Conservation (phyloP, 2,329 filamentous ascomycete genomes). For the Exophiala bonariae region DNA sequence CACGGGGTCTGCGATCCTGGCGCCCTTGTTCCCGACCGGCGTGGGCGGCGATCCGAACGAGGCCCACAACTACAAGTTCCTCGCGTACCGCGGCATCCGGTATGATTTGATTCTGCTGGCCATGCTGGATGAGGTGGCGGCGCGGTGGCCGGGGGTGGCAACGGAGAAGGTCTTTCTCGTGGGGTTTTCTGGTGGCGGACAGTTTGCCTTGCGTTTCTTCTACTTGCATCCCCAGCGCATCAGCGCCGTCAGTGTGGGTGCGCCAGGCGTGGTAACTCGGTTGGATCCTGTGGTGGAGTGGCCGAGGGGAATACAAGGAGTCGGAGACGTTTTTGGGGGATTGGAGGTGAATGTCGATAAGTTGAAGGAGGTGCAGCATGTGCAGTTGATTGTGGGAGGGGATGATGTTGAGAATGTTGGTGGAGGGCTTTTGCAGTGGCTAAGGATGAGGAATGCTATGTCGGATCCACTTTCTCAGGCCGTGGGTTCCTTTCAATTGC, state of each 20-base stretch:
- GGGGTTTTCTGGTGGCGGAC: conserved; percentile 35
- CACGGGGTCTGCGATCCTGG: conserved; percentile 30
- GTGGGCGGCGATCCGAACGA: conserved; percentile 31
- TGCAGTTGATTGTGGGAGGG: too few species aligned
- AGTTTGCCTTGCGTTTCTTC: conserved; percentile 35
- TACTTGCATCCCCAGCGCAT: conserved; percentile 35
- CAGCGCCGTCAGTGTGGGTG: conserved; percentile 32
- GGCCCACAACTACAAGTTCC: conserved; percentile 32
- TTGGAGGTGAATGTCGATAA: conserved; percentile 1
- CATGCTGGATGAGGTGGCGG: conserved; percentile 34
- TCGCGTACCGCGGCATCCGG: conserved; percentile 26
- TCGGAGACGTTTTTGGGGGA: conserved; percentile 2
- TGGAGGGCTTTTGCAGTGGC: too few species aligned
- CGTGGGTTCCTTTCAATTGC: too few species aligned
- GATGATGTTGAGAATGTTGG: too few species aligned
- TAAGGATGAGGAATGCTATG: too few species aligned
- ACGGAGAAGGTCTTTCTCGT: conserved; percentile 31
- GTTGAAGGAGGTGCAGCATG: not conserved
- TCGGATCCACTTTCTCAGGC: too few species aligned
- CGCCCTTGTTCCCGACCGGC: conserved; percentile 34
- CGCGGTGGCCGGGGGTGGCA: conserved; percentile 32
- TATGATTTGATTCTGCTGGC: conserved; percentile 31
- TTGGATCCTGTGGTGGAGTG: conserved; percentile 27
- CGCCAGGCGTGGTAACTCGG: conserved; percentile 31
- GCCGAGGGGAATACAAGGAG: conserved; percentile 22